Base-by-base conservation (phyloP, 306 rosid genomes). In the Luffa acutangula region DNA sequence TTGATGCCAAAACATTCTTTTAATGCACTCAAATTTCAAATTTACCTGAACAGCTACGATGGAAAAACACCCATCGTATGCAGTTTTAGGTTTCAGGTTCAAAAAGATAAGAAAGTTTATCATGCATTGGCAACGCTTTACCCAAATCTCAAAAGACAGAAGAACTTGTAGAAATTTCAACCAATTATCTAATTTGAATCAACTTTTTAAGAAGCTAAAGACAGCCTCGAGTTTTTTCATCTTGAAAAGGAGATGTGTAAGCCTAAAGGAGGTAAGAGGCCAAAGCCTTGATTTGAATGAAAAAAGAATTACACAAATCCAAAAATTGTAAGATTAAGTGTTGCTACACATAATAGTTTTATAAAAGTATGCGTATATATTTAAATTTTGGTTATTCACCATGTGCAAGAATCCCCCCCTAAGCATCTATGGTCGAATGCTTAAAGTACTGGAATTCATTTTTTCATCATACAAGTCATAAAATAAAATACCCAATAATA, bases 101-200 rank as follows among this genome's bases (percentile, higher is more conserved):
- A 25, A 48, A 64, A 17, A 21, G 37, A 69, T 14, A 7, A 45
- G 18, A 71, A 11, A 45, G 56, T 21, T 21, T 45, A n/a, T 10
- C n/a, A 72, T 72, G 77, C 77, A 72, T 72, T 72, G 7, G n/a
- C n/a, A 70, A 43, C n/a, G n/a, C 76, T 70, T 70, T 2, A 33
- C 42, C 59, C 14, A 48, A 48, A 20, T 25, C 77, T 72, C 21
- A 65, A 72, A 25, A 46, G 20, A 71, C 21, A 14, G 77, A 25
- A 72, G 13, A 48, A 13, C 48, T 25, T 11, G 31, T 13, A 14
- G 12, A 72, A 25, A 4, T 66, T 64, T 36, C 36, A 20, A 56
- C 56, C 45, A 31, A 31, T 72, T 72, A 70, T 72, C 31, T 5
- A 12, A 31, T 25, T 46, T 48, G 58, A 72, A 65, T 3, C 37